Evolutionary conservation across 345 rosid species (phyloP).

Genomic region (Salix purpurea): DNA sequence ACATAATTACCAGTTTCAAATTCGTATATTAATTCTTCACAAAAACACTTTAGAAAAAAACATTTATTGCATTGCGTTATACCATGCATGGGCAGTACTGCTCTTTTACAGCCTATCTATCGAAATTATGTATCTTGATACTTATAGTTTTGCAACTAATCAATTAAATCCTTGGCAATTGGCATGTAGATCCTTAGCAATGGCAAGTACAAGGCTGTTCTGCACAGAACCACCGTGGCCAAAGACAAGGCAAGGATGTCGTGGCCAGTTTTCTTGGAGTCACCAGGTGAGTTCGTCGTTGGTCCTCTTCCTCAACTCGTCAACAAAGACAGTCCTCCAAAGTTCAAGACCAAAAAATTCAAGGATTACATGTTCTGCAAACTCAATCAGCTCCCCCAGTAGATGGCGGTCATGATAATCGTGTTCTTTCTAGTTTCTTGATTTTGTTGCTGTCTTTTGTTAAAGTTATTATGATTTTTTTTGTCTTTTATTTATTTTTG

Average conservation of each 20-base stretch:
- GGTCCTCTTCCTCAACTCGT: slow-evolving; percentile 67
- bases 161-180: background rate
- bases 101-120: too few relatives aligned
- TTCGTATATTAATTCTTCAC: background rate
- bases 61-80: background rate
- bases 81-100: too few relatives aligned
- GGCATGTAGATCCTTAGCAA: slow-evolving; percentile 64
- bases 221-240: slow-evolving; percentile 69
- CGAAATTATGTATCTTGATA: background rate
- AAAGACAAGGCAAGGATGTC: slow-evolving; percentile 82
- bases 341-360: slow-evolving; percentile 57
- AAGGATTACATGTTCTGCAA: slow-evolving; percentile 70
- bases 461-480: too few relatives aligned
- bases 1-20: background rate
- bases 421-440: too few relatives aligned
- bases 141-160: too few relatives aligned
- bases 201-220: slow-evolving; percentile 64
- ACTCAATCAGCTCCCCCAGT: slow-evolving; percentile 63
- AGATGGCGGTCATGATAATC: too few relatives aligned
- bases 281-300: slow-evolving; percentile 52
- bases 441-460: too few relatives aligned
- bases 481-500: too few relatives aligned
- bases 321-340: slow-evolving; percentile 39
- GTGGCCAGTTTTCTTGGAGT: slow-evolving; percentile 94
- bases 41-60: background rate